Evolutionary conservation across 768 basidiomycete genomes (phyloP).

Genomic region (Austroboletus festivus): DNA sequence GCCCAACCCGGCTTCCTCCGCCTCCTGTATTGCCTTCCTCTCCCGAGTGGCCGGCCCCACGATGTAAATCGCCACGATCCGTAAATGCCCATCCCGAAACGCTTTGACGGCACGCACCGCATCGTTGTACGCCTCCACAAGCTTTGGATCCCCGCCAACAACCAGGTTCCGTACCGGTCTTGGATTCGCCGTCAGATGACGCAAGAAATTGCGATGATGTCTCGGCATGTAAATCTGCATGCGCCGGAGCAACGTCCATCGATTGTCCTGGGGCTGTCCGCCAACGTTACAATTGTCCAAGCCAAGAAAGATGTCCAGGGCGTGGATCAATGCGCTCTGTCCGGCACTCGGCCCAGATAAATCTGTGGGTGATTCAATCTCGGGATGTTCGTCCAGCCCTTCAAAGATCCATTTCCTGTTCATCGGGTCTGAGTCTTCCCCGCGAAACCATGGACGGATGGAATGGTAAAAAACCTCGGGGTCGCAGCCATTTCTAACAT

Average conservation of each 20-base stretch:
- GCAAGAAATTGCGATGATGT: constrained; percentile 74
- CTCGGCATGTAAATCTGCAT: constrained; percentile 86
- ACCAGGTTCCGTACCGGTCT: constrained; percentile 62
- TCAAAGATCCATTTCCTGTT: constrained; percentile 56
- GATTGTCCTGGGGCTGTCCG: constrained; percentile 9
- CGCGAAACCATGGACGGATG: constrained; percentile 81
- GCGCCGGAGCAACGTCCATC: constrained; percentile 53
- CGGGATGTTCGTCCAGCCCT: constrained; percentile 49
- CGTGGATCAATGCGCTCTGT: constrained; percentile 75
- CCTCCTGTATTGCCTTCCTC: constrained; percentile 4
- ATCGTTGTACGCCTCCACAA: constrained; percentile 58
- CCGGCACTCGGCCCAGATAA: constrained; percentile 80
- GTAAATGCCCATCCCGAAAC: constrained; percentile 76
- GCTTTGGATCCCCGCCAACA: constrained; percentile 19
- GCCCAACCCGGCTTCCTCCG: constrained; percentile 12
- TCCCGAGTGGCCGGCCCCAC: constrained; percentile 55
- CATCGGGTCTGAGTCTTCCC: constrained; percentile 52
- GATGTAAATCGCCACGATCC: constrained; percentile 72
- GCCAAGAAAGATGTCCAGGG: constrained; percentile 70
- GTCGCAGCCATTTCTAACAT: constrained; percentile 66
- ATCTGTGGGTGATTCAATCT: constrained; percentile 44
- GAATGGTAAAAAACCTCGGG: constrained; percentile 69
- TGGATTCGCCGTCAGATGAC: constrained; percentile 58
- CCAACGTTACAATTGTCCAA: constrained; percentile 45
- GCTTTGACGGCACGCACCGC: constrained; percentile 64